Evolutionary conservation across 2,329 filamentous ascomycete species (phyloP).

Genomic region (Ophiosphaerella herpotricha): DNA sequence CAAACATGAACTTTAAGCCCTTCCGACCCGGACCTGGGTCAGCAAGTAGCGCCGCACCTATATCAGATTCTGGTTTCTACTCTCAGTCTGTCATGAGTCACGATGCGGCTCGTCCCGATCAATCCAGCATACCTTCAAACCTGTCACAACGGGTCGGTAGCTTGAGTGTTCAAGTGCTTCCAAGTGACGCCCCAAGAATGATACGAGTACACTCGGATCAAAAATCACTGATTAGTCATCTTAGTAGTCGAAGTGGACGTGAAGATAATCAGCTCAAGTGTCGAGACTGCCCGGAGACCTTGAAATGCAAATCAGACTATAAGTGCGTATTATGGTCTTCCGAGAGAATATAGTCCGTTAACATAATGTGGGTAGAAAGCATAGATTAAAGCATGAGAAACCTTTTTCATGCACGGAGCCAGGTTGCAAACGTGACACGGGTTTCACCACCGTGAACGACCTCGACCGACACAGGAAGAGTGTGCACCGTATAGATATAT

Average conservation of each 20-base stretch:
- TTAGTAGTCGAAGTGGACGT: constrained; percentile 30
- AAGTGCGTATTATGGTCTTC: constrained; percentile 33
- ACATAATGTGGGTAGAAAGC: constrained; percentile 65
- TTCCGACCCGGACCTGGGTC: constrained; percentile 15
- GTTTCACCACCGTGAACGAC: constrained; percentile 82
- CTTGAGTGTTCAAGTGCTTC: constrained; percentile 20
- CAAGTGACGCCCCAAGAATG: constrained; percentile 21
- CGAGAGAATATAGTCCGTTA: constrained; percentile 4
- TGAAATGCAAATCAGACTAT: constrained; percentile 43
- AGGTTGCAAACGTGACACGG: constrained; percentile 61
- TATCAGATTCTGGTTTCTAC: constrained; percentile 42
- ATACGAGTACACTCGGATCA: constrained; percentile 24
- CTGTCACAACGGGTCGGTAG: constrained; percentile 18
- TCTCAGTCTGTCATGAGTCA: constrained; percentile 40
- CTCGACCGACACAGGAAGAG: constrained; percentile 77
- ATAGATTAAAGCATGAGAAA: constrained; percentile 71
- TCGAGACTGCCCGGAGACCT: constrained; percentile 24
- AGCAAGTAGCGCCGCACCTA: constrained; percentile 7
- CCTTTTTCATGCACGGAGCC: constrained; percentile 64
- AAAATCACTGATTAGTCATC: constrained; percentile 29
- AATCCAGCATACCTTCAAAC: constrained; percentile 21
- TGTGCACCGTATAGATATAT: constrained; percentile 63
- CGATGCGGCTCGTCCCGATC: constrained; percentile 26
- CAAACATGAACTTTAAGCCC: constrained; percentile 17
- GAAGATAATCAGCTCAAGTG: constrained; percentile 23